Base-by-base conservation (phyloP, 805 yeast species). In the Candida argentea region DNA sequence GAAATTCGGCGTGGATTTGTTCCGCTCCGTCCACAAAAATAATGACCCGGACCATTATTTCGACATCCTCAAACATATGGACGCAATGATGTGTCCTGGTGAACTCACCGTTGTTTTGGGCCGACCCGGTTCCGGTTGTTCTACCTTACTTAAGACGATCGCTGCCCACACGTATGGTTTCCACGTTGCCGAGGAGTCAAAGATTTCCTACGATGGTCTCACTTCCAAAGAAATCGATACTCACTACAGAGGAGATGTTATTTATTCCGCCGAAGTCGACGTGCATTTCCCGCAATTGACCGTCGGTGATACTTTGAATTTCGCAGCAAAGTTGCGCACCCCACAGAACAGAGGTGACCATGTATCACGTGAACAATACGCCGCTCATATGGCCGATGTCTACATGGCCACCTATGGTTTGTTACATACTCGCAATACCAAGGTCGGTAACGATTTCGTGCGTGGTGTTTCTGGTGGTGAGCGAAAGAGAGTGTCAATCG, bases 391-490 rank as follows among this genome's bases (percentile, higher is more conserved):
- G 44, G 39, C 44, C 10, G 13, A 26, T 2, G 46, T 42, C 9
- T 35, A 33, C 30, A 40, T 42, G 46, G 35, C 36, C 30, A 44
- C 40, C 13, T 43, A 70, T 43, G 84, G 82, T 34, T 57, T 77
- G 22, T 54, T 65, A 6, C 82, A 73, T 47, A 71, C 82, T 5
- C 59, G 61, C 35, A 56, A 70, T 46, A 72, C 80, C 11, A 68
- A 67, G 37, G 80, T 73, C 20, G 81, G 81, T 34, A 65, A 65
- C 43, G 79, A 73, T 35, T 59, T 67, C 22, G 65, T 77, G 17
- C 66, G 83, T 48, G 82, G 85, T 57, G 82, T 78, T 22, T 76
- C 89, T 28, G 89, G 93, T 44, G 91, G 93, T 63, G 91, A 82
- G 56, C 62, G 93, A 39, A 80, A 81, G 54, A 71, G 93, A 59